Base-by-base conservation (phyloP, 805 yeast species). In the Hagleromyces aurorensis region DNA sequence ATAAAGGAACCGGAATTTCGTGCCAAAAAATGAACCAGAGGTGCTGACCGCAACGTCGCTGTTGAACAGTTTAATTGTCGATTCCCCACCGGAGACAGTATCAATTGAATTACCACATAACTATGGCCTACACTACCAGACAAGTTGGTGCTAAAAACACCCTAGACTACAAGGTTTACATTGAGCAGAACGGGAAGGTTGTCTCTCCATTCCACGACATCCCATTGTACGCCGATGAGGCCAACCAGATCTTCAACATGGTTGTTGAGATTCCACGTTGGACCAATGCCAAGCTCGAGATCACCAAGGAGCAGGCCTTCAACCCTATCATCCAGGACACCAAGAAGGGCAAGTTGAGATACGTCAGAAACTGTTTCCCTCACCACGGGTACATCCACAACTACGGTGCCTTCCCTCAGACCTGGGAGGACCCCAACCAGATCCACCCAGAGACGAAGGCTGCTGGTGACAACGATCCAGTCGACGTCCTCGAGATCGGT, bases 311-410 rank as follows among this genome's bases (percentile, higher is more conserved):
- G 50, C 65, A 65, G 48, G 62, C 72, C 25, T 70, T 86, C 57
- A 91, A 91, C 70, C 98, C 98, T 52, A 91, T 91, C 50, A 69
- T 83, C 40, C 98, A 91, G 69, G 98, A 91, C 65, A 83, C 93
- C 56, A 91, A 91, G 71, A 89, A 91, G 72, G 97, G 96, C 46
- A 80, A 85, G 63, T 75, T 86, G 54, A 78, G 97, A 67, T 91
- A 79, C 50, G 97, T 91, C 37, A 79, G 94, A 69, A 91, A 91
- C 75, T 77, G 94, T 62, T 89, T 89, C 84, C 98, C 98, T 31
- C 94, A 83, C 70, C 94, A 91, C 61, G 98, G 98, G 50, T 89
- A 91, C 70, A 89, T 89, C 48, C 95, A 86, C 69, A 91, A 91
- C 70, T 89, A 89, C 61, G 98, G 97, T 61, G 96, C 96, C 28